Evolutionary conservation across 1,284 basidiomycete species (phyloP), one percentile per base, ranked within the genome.

Genomic region (Leccinum pallidistipes): DNA sequence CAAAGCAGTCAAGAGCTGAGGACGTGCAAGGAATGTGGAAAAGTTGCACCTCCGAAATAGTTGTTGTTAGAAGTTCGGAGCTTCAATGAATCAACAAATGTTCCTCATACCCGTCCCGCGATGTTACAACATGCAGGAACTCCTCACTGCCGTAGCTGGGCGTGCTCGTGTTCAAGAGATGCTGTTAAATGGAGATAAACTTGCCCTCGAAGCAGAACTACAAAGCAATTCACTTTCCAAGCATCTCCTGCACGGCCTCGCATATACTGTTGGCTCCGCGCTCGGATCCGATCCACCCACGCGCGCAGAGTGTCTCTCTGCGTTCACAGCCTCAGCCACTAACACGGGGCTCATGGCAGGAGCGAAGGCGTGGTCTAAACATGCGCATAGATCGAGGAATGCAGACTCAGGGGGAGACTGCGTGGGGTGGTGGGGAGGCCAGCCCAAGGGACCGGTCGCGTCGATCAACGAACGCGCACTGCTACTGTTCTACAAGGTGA

Each of bases 11-110:
- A 85, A 63, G 81, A 82, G 12, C 71, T 87, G 59, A 81, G 94
- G 57, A 87, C 78, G 61, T 96, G 94, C 73, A 78, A 79, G 12
- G 78, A 78, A 59, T 96, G 94, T 71, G 90, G 90, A 2, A 76
- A 77, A 27, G 79, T 90, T 3, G 92, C 92, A 0, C 79, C 82
- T 56, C 78, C 85, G 2, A 90, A 88, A 75, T 90, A 77, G 52
- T 32, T 6, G 51, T 52, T 47, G 14, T 49, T 12, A 21, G 51
- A 21, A 2, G 11, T 55, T 51, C 67, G 69, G 65, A 63, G 67
- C 58, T 69, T n/a, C n/a, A n/a, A n/a, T 57, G 65, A 68, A 68
- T 21, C n/a, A 45, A 36, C 38, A 16, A 4, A 21, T 47, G 40
- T 43, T 38, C 11, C 10, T 58, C 36, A 8, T n/a, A n/a, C n/a